A percentile compares a stretch with the other conserved stretches of the same genome.
Conservation (phyloP, 345 rosid species). For the Erucastrum elatum region DNA sequence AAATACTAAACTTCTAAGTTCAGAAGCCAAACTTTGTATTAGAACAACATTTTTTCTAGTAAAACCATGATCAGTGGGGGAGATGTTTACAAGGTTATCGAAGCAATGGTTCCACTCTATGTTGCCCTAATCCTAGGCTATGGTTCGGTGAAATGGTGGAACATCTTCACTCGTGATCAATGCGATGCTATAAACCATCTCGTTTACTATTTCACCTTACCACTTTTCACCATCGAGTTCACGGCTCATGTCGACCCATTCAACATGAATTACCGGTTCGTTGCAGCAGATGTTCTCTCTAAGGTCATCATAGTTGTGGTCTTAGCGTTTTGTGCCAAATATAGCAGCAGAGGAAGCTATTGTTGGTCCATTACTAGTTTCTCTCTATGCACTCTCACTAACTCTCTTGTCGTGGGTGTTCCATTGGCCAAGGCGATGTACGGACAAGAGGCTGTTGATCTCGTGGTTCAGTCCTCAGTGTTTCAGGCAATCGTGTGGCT, state of each 20-base stretch:
- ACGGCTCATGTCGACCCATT: constrained; percentile 70
- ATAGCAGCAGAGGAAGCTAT: constrained; percentile 62
- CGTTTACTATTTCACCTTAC: constrained; percentile 80
- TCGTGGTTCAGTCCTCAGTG: constrained; percentile 70
- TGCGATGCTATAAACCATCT: constrained; percentile 76
- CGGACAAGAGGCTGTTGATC: constrained; percentile 66
- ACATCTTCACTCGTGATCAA: constrained; percentile 66
- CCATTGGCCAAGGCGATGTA: constrained; percentile 77
- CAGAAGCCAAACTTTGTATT: background rate
- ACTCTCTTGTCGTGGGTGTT: constrained; percentile 72
- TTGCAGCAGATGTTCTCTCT: constrained; percentile 67
- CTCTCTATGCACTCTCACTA: constrained; percentile 66
- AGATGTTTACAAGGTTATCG: constrained; percentile 74
- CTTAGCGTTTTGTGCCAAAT: constrained; percentile 68
- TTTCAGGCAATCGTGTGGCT: constrained; percentile 76
- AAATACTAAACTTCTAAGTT: constrained; percentile 4
- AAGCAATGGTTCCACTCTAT: constrained; percentile 79
- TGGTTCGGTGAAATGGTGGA: constrained; percentile 93
- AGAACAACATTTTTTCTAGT: background rate
- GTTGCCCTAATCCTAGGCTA: constrained; percentile 74
- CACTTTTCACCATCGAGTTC: constrained; percentile 76
- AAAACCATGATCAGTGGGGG: constrained; percentile 65
- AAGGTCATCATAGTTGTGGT: constrained; percentile 57
- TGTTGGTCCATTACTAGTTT: constrained; percentile 83
- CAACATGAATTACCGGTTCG: constrained; percentile 64